Base-by-base conservation (phyloP, 768 basidiomycete genomes). In the Tylopilus felleus region DNA sequence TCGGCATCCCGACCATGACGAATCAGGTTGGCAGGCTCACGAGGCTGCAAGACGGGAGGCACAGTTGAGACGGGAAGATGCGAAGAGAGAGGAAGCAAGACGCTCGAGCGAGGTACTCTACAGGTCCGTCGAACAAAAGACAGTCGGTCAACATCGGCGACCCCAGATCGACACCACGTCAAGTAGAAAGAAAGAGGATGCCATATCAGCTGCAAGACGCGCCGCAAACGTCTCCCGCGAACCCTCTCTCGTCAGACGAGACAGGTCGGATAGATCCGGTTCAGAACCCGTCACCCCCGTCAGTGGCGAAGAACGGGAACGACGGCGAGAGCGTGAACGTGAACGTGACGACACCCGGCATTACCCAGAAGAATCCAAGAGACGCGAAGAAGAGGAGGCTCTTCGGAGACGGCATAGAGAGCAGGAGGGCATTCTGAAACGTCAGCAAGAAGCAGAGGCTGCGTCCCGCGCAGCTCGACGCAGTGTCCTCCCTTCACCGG, bases 401-500 rank as follows among this genome's bases (percentile, higher is more conserved):
- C 71, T 73, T 55, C 71, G 75, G 54, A 76, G 76, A 59, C 71
- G 78, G 51, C 74, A 70, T 51, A 73, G 74, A 47, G 81, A 85
- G 52, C 80, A 84, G 51, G 81, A 82, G 10, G 83, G 77, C 0
- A 83, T 87, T 53, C 53, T 74, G 8, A 74, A 73, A 40, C 73
- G 86, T 47, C 86, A 86, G 62, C 79, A 78, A 46, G 85, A 86
- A 61, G 79, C 81, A 8, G 80, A 84, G 14, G 71, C 75, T 14
- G 75, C 76, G 28, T 80, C 80, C 33, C 75, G 75, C 36, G 69
- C 71, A 31, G 73, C 75, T 45, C 73, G 79, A 47, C 72, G 74
- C 53, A 69, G 65, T 33, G 55, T 71, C 40, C 60, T 64, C 36
- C 58, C 62, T 28, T 70, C 71, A 43, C 52, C 65, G 58, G 63